phyloP scores from a whole-genome alignment of 331 rosid genomes.

The Quercus lobata region DNA sequence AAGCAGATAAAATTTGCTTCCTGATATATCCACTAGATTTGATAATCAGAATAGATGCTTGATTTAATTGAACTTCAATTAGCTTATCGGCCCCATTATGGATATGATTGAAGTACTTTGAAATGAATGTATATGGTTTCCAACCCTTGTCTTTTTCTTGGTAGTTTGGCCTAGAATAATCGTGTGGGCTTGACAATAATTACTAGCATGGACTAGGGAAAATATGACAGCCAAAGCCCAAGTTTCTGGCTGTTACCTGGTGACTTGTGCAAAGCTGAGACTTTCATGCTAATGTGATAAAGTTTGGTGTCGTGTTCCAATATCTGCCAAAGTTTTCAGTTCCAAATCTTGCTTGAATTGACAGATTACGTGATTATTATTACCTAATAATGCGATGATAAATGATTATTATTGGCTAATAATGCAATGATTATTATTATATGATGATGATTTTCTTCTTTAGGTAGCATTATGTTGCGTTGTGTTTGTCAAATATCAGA shows the following conservation, averaged over 20 bases:
- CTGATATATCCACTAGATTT: neutral
- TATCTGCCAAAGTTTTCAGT: slow-evolving; percentile 23
- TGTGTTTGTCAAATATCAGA: slow-evolving; percentile 34
- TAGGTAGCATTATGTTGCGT: slow-evolving; percentile 17
- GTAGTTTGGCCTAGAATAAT: neutral
- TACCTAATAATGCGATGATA: slow-evolving; percentile 1
- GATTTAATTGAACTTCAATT: neutral
- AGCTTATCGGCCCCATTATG: neutral
- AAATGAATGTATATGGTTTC: neutral
- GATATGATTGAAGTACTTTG: neutral
- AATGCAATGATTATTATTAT: neutral
- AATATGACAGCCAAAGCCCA: slow-evolving; percentile 39
- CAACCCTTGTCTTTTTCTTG: neutral
- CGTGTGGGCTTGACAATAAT: neutral
- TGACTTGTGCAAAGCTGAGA: neutral
- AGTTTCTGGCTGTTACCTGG: slow-evolving; percentile 30
- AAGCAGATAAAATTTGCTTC: neutral
- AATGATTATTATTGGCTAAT: neutral
- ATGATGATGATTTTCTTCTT: slow-evolving; percentile 1
- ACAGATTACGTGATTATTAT: neutral
- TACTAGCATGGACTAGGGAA: slow-evolving; percentile 10
- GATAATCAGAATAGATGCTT: neutral
- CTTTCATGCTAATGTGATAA: slow-evolving; percentile 23
- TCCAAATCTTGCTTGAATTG: slow-evolving; percentile 8
- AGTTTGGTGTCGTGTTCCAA: slow-evolving; percentile 24